A percentile compares a stretch with the other conserved stretches of the same genome.
phyloP scores from a whole-genome alignment of 2,329 filamentous ascomycete species.

The Phialemonium atrogriseum region DNA sequence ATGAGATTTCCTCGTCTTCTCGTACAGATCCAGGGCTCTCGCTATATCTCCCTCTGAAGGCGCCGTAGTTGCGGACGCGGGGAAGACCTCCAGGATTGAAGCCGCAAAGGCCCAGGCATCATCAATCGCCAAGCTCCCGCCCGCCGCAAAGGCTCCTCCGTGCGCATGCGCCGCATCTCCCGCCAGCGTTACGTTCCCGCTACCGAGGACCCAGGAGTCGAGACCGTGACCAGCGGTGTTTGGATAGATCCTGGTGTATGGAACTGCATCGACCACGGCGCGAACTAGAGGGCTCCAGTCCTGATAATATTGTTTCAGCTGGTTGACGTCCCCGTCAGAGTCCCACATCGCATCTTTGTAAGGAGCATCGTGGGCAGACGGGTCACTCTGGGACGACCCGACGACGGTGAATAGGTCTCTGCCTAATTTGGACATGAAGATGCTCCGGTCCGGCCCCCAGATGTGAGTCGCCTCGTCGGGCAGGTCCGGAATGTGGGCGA shows the following conservation, averaged over 20 bases:
- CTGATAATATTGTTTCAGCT: constrained; percentile 27
- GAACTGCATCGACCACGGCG: constrained; percentile 30
- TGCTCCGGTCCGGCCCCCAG: constrained; percentile 31
- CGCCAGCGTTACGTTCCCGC: constrained; percentile 24
- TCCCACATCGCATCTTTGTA: constrained; percentile 28
- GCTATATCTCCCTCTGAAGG: constrained; percentile 14
- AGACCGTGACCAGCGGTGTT: constrained; percentile 31
- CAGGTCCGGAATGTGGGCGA: constrained; percentile 28
- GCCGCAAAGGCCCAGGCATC: constrained; percentile 32
- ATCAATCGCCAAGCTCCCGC: constrained; percentile 29
- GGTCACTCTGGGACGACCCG: constrained; percentile 28
- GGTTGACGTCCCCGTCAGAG: constrained; percentile 23
- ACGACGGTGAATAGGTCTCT: constrained; percentile 33
- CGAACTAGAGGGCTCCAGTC: constrained; percentile 33
- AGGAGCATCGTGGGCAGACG: constrained; percentile 19
- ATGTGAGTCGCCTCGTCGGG: constrained; percentile 34
- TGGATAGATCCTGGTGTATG: constrained; percentile 30
- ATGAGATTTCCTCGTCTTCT: constrained; percentile 32
- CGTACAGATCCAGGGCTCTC: constrained; percentile 28
- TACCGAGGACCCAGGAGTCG: constrained; percentile 30
- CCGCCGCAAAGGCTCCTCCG: constrained; percentile 31
- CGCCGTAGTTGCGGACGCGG: constrained; percentile 3
- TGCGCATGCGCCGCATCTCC: constrained; percentile 33
- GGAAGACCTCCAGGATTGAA: constrained; percentile 27
- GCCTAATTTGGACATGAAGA: constrained; percentile 35